phyloP scores from a whole-genome alignment of 2,329 filamentous ascomycete genomes.

The Blastomyces percursus region DNA sequence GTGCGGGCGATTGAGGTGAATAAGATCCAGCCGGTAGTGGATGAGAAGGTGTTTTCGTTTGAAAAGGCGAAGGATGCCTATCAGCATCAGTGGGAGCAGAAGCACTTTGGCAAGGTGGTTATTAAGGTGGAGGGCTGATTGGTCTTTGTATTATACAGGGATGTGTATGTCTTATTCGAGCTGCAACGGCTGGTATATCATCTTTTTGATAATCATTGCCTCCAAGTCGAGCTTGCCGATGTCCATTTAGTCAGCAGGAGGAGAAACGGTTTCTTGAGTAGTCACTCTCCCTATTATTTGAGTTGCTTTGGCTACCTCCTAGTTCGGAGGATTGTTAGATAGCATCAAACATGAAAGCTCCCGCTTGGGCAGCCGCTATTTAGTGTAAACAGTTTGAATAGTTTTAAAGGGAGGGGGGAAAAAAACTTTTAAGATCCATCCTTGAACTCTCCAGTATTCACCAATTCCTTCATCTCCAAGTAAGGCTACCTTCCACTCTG shows the following conservation, averaged over 20 bases:
- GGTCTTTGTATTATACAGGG: no score
- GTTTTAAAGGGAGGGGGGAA: no score
- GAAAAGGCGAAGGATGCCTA: conserved; percentile 45
- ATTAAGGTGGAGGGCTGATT: conserved; percentile 27
- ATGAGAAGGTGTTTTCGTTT: conserved; percentile 46
- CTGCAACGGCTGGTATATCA: background rate
- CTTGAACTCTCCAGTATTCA: no score
- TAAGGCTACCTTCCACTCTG: no score
- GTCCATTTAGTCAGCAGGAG: background rate
- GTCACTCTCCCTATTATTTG: background rate
- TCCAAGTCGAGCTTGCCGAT: background rate
- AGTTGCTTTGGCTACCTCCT: no score
- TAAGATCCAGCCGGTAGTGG: conserved; percentile 48
- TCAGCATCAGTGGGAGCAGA: conserved; percentile 41
- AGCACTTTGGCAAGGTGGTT: conserved; percentile 47
- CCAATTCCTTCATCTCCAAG: no score
- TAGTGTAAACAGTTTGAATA: no score
- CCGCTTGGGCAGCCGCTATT: no score
- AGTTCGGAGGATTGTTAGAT: no score
- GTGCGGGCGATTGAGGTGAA: conserved; percentile 47
- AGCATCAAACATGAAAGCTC: no score
- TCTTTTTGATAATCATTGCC: background rate
- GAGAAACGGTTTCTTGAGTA: background rate
- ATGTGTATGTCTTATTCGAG: background rate
- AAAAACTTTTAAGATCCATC: no score